Evolutionary conservation across 163 green algal species (phyloP), one percentile per base, ranked within the genome.

Genomic region (Trebouxia gelatinosa): DNA sequence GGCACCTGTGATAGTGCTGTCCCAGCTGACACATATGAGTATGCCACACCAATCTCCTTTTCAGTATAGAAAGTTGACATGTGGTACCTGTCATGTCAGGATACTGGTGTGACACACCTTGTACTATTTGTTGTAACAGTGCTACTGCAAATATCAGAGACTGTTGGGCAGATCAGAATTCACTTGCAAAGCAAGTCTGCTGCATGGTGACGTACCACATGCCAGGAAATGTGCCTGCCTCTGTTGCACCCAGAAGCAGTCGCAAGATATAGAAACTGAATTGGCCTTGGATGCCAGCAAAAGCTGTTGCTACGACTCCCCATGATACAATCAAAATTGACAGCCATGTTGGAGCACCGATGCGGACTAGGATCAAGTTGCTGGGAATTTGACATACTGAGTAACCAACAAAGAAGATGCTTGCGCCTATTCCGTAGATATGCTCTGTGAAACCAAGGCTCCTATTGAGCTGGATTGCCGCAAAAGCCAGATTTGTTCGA

Each of bases 391-490:
- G 76, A 46, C 68, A 76, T 16, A 76, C 39, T 13, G 68, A 57
- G 37, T 72, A 91, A 48, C 74, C 77, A 13, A 91, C 40, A 62
- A 91, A 92, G 58, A 92, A 92, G 26, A 90, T 82, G 26, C 77
- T 72, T 4, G 64, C 65, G 28, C 81, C 81, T 3, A 91, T 62
- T 5, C 88, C 88, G 43, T 92, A 92, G 7, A 84, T 82, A 17
- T 83, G 64, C 74, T 86, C 87, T 31, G 58, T 78, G 31, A 92
- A 82, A 3, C 77, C 54, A n/a, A 92, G 67, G 40, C 82, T 81
- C 6, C 78, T 66, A 28, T 88, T 90, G 6, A 92, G 76, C 70
- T 92, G 81, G 32, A 86, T 66, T 0, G 86, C 84, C 21, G 86
- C 86, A 80, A 89, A 91, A 0, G 81, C 77, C 29, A 89, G 78